A percentile compares a stretch with the other conserved stretches of the same genome.
Evolutionary conservation across 2,329 filamentous ascomycete species (phyloP).

Genomic region (Myotisia sp.): DNA sequence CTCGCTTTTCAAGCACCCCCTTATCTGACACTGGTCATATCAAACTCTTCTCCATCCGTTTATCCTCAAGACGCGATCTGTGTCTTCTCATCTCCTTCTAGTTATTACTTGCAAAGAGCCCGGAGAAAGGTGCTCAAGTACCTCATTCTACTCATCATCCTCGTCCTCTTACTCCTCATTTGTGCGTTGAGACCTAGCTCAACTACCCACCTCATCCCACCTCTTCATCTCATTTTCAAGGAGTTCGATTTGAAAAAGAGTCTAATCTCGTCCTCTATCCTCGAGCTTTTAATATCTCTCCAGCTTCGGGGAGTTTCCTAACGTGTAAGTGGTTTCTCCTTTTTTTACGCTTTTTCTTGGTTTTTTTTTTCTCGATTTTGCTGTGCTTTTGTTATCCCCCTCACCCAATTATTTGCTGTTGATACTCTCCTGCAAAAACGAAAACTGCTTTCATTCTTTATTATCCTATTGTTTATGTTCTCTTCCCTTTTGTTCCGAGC

Average conservation of each 20-base stretch:
- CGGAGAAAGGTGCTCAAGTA: no score
- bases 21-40: no score
- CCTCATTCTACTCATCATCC: constrained; percentile 2
- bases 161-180: constrained; percentile 1
- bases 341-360: constrained; percentile 11
- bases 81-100: no score
- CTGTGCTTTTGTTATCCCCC: constrained; percentile 17
- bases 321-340: no score
- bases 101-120: neutral
- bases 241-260: no score
- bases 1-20: neutral
- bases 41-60: neutral
- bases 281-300: no score
- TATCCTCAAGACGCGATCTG: no score
- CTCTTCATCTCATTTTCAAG: neutral
- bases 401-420: constrained; percentile 17
- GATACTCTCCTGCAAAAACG: no score
- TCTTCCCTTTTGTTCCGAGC: neutral
- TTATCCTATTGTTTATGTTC: no score
- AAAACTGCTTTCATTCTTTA: no score
- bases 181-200: neutral
- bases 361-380: constrained; percentile 14
- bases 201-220: constrained; percentile 3
- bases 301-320: no score
- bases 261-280: no score